These are phyloP conservation scores for Byssothecium circinans DNA, from an alignment of 2,329 filamentous ascomycete genomes.

Conservation along the genomic window DNA sequence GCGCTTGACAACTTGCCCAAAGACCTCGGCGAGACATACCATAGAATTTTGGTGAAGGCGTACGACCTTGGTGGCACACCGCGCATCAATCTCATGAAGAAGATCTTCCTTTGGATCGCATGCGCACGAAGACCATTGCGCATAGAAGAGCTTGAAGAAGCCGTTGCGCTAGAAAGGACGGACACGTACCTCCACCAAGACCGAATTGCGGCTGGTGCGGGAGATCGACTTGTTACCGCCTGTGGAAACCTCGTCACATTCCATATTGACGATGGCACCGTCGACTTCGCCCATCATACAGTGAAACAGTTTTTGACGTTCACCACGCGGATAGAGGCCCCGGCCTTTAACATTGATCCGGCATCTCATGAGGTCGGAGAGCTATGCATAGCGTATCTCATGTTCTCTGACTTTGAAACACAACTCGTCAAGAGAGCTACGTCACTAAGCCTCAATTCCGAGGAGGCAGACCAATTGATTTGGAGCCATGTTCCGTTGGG, in stretches of 20 bases:
- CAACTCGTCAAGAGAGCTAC: too few relatives aligned
- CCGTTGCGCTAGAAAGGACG: slow-evolving; percentile 9
- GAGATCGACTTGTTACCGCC: slow-evolving; percentile 8
- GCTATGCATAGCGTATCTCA: slow-evolving; percentile 46
- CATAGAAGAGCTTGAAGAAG: slow-evolving; percentile 24
- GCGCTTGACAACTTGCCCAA: too few relatives aligned
- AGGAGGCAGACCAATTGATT: too few relatives aligned
- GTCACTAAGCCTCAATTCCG: too few relatives aligned
- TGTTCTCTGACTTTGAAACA: slow-evolving; percentile 46
- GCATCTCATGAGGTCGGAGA: slow-evolving; percentile 38
- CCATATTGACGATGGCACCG: slow-evolving; percentile 7
- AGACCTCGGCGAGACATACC: slow-evolving; percentile 28
- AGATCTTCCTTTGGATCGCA: slow-evolving; percentile 18
- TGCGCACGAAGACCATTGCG: slow-evolving; percentile 18
- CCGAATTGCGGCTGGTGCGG: slow-evolving; percentile 5
- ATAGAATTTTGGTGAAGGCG: slow-evolving; percentile 15
- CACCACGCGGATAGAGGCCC: neutral
- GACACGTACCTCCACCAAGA: slow-evolving; percentile 13
- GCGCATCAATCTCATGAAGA: slow-evolving; percentile 10
- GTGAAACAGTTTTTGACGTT: slow-evolving; percentile 15
- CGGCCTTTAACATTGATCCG: slow-evolving; percentile 21
- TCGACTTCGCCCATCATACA: slow-evolving; percentile 19
- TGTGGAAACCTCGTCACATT: slow-evolving; percentile 17
- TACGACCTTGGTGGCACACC: neutral
- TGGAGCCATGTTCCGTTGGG: too few relatives aligned